Evolutionary conservation across 305 asterid species (phyloP).

Genomic region (Andrographis paniculata): DNA sequence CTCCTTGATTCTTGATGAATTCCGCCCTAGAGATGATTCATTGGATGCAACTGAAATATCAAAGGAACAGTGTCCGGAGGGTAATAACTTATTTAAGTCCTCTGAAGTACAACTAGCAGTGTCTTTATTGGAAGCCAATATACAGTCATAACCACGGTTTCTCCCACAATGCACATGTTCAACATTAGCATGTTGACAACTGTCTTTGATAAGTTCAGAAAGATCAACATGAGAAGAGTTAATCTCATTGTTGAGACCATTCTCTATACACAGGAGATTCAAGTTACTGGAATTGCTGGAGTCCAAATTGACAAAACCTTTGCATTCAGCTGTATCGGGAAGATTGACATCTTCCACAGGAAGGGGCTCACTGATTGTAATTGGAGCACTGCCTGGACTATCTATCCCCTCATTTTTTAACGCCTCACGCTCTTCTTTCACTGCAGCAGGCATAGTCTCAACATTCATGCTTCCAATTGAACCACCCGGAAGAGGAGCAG

Average conservation of each 20-base stretch:
- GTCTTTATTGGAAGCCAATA: constrained; percentile 58
- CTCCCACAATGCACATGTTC: constrained; percentile 18
- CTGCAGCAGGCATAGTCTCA: constrained; percentile 25
- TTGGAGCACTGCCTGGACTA: constrained; percentile 64
- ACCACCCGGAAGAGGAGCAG: constrained; percentile 34
- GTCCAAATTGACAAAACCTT: constrained; percentile 22
- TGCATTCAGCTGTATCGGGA: constrained; percentile 25
- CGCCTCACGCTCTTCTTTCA: constrained; percentile 23
- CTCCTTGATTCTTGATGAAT: constrained; percentile 32
- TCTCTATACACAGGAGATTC: constrained; percentile 23
- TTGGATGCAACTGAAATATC: constrained; percentile 31
- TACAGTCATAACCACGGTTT: constrained; percentile 30
- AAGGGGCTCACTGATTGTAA: constrained; percentile 38
- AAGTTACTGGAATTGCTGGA: constrained; percentile 22
- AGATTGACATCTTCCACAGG: constrained; percentile 27
- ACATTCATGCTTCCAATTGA: constrained; percentile 26
- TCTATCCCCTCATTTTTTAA: constrained; percentile 47
- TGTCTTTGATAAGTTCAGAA: constrained; percentile 21
- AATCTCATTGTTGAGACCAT: constrained; percentile 23
- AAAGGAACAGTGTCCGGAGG: constrained; percentile 29
- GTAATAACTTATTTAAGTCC: constrained; percentile 52
- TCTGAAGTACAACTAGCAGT: constrained; percentile 38
- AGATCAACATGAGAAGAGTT: constrained; percentile 21
- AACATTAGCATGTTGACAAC: constrained; percentile 19
- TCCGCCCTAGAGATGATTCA: constrained; percentile 25